A percentile compares a stretch with the other conserved stretches of the same genome.
Evolutionary conservation across 192 early-diverging fungal species (phyloP).

Genomic region (Backusella morwellensis): DNA sequence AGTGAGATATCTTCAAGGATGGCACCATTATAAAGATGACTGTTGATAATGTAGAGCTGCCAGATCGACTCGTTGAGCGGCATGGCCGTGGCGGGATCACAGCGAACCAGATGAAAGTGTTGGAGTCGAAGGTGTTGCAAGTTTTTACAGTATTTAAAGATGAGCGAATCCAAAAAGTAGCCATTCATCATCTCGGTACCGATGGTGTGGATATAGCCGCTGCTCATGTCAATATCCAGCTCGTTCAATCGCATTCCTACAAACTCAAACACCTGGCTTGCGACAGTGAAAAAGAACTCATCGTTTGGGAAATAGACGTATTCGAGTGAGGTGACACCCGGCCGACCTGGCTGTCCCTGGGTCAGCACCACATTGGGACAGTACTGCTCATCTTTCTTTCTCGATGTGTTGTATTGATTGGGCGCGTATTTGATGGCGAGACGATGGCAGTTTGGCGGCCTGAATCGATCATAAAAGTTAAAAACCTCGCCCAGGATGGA

Average conservation of each 20-base stretch:
- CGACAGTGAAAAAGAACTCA: not conserved
- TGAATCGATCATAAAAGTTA: not conserved
- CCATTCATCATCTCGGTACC: not conserved
- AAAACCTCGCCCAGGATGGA: not conserved
- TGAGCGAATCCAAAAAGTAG: not conserved
- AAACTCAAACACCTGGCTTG: not conserved
- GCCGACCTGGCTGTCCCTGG: not conserved
- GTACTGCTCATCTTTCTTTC: not conserved
- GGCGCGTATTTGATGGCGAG: not conserved
- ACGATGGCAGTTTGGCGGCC: not conserved
- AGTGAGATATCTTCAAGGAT: not conserved
- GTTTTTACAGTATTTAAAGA: not conserved
- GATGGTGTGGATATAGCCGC: not conserved
- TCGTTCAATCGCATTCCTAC: not conserved
- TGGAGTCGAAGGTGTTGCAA: not conserved
- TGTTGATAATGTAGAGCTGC: not conserved
- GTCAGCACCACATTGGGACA: not conserved
- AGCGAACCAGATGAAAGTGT: not conserved
- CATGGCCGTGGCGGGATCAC: not conserved
- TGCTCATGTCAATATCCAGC: not conserved
- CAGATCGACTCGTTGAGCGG: not conserved
- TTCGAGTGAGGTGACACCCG: not conserved
- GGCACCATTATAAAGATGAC: not conserved
- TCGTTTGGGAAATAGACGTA: not conserved
- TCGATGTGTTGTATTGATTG: not conserved